phyloP scores from a whole-genome alignment of 2,329 filamentous ascomycete species.

The Penicillium hordei region DNA sequence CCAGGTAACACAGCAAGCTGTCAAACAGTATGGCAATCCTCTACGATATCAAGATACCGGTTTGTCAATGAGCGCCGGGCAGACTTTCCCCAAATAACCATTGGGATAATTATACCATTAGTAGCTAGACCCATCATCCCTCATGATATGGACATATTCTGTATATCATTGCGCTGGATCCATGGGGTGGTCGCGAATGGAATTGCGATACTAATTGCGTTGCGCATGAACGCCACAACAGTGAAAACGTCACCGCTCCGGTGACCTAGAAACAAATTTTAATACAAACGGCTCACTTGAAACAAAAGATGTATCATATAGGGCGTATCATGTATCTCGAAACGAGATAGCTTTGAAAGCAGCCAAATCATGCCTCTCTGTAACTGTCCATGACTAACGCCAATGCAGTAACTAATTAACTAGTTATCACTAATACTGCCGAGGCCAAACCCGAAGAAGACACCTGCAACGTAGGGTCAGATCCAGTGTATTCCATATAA shows the following conservation, averaged over 20 bases:
- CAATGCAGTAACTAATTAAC: no score
- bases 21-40: constrained; percentile 3
- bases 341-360: background rate
- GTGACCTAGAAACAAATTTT: constrained; percentile 15
- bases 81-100: constrained; percentile 27
- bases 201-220: constrained; percentile 33
- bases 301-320: background rate
- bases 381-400: constrained; percentile 33
- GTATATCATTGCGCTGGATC: constrained; percentile 26
- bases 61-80: constrained; percentile 12
- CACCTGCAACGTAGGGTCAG: constrained; percentile 40
- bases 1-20: no score
- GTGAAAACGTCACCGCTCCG: constrained; percentile 32
- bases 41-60: constrained; percentile 17
- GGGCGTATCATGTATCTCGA: background rate
- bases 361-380: constrained; percentile 28
- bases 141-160: constrained; percentile 30
- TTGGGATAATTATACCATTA: constrained; percentile 19
- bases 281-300: background rate
- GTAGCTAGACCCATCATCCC: constrained; percentile 28
- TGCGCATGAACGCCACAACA: constrained; percentile 33
- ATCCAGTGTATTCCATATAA: constrained; percentile 48
- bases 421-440: constrained; percentile 43
- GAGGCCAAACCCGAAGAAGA: constrained; percentile 42
- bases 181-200: constrained; percentile 34